Evolutionary conservation across 495 filamentous ascomycete genomes (phyloP), one percentile per base, ranked within the genome.

Genomic region (Durotheca rogersii): DNA sequence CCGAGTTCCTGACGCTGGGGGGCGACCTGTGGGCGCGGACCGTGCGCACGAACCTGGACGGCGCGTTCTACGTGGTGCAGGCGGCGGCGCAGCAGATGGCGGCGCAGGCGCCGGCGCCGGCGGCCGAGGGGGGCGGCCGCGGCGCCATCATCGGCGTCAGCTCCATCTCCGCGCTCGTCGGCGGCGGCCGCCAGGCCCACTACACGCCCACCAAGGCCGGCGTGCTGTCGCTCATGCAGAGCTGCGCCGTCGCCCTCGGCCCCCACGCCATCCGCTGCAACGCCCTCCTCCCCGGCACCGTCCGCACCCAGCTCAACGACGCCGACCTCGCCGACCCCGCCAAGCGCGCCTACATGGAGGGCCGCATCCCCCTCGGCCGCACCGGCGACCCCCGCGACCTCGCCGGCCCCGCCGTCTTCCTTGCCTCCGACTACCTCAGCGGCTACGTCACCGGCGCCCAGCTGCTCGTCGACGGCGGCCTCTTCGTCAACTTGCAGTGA

Each of bases 151-250:
- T 96, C 55, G 89, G 80, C 0, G 78, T 95, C 12, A 86, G 80
- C 12, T 88, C 83, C n/a, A 92, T 95, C 56, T 85, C 80, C 6
- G 90, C 90, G 2, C 76, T 94, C 2, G 90, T 95, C 0, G 90
- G 90, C 21, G 90, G 90, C 14, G 86, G 80, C 0, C 71, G 72
- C 36, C 90, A 96, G 69, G 82, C 81, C 17, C 90, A 96, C 56
- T 96, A 95, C 67, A 95, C 90, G 15, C 90, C 90, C 1, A 95
- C 90, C 7, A 96, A 96, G 65, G 90, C 90, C 0, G 90, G 89
- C 2, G 78, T 96, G 1, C 54, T 89, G 21, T 85, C 80, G 37
- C 74, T 96, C 16, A 95, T 95, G 84, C 90, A 96, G 71, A 87
- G 82, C 46, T 81, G 79, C 20, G 90, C 90, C 0, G 81, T 86